These are phyloP conservation scores for Fusarium phyllophilum DNA, from an alignment of 2,329 filamentous ascomycete species.

Conservation along the genomic window DNA sequence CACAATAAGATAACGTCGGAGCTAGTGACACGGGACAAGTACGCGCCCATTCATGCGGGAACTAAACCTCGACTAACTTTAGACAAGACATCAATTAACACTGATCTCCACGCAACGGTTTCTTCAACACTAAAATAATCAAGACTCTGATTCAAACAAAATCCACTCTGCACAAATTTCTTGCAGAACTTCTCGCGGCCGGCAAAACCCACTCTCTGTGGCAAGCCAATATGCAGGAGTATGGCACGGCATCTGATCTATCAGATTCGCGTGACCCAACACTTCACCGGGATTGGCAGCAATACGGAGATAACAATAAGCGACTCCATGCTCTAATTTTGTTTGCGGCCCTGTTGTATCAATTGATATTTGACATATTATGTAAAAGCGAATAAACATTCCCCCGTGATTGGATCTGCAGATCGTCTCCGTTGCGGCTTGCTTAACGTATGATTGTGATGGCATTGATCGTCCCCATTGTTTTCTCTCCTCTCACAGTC, in stretches of 20 bases:
- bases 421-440: not conserved
- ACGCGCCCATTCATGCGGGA: not conserved
- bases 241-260: not conserved
- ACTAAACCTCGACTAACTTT: not conserved
- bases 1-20: not conserved
- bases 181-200: not conserved
- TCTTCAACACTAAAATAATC: not conserved
- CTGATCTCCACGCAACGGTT: not conserved
- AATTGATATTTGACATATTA: not conserved
- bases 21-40: not conserved
- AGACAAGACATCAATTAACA: not conserved
- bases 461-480: not conserved
- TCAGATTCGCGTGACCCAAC: slow-evolving; percentile 3
- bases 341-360: not conserved
- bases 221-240: not conserved
- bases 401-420: not conserved
- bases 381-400: not conserved
- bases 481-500: not conserved
- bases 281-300: not conserved
- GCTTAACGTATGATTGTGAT: not conserved
- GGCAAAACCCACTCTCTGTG: not conserved
- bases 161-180: not conserved
- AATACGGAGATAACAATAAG: not conserved
- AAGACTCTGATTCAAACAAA: not conserved
- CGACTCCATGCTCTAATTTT: not conserved